Base-by-base conservation (phyloP, 352 stramenopile genomes). In the Discostella stelligera region DNA sequence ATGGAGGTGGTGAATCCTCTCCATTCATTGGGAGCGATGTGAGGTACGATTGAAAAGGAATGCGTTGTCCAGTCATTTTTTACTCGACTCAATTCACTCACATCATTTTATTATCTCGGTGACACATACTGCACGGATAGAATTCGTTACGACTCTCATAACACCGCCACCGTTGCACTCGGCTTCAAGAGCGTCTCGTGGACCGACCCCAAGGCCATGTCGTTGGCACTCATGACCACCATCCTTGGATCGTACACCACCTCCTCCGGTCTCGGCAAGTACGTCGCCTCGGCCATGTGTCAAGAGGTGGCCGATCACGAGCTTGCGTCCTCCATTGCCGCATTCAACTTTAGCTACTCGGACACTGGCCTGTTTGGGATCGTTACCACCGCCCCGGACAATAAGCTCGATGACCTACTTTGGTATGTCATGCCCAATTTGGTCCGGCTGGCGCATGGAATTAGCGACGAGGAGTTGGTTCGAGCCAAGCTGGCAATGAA, bases 291-390 rank as follows among this genome's bases (percentile, higher is more conserved):
- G 41, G 95, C 96, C 78, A 91, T 99, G 41, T 97, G 96, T 74
- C 96, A 98, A 89, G 95, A 97, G 72, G 90, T 99, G 5, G 96
- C 96, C 14, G 91, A 97, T 82, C 94, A 98, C 80, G 95, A 98
- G 75, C 87, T 98, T 30, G 96, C 95, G 53, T 95, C 99, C 86
- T 98, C 94, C 63, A 96, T 98, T 90, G 97, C 96, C 85, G 97
- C 96, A 23, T 99, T 99, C 92, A 99, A 99, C 93, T 98, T 97
- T 63, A 98, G 94, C 93, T 99, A 99, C 92, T 98, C 99, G 87
- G 97, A 99, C 88, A 99, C 96, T 25, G 97, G 97, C 74, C 91
- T 99, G 23, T 99, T 99, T 82, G 97, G 97, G 74, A 94, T 99
- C 32, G 98, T 99, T 88, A 94, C 95, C 66, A 96, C 99, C 61